A percentile compares a stretch with the other conserved stretches of the same genome.
phyloP scores from a whole-genome alignment of 148 eudicot genomes.

The Amaranthus palmeri region DNA sequence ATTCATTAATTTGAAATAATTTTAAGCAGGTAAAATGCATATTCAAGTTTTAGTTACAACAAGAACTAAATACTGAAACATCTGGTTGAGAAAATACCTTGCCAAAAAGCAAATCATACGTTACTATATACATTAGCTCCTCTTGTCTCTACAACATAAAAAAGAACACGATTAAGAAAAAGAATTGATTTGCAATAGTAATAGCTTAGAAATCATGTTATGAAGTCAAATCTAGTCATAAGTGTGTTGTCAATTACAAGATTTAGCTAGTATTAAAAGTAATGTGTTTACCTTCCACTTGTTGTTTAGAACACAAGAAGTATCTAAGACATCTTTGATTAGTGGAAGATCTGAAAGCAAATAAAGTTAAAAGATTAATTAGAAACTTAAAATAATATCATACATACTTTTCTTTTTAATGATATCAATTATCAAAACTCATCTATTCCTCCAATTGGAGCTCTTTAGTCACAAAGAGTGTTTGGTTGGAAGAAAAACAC shows the following conservation, averaged over 20 bases:
- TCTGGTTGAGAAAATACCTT: constrained; percentile 47
- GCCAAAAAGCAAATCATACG: constrained; percentile 88
- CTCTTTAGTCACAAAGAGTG: too few relatives aligned
- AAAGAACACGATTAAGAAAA: not conserved
- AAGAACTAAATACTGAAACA: constrained; percentile 4
- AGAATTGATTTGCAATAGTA: not conserved
- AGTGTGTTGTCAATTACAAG: not conserved
- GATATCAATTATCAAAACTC: not conserved
- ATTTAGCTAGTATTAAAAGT: not conserved
- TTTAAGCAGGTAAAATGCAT: too few relatives aligned
- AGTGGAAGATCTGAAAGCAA: constrained; percentile 67
- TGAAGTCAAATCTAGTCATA: not conserved
- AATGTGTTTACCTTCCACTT: constrained; percentile 76
- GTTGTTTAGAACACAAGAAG: constrained; percentile 54
- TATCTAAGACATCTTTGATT: constrained; percentile 68
- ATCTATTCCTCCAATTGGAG: not conserved
- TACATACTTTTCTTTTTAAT: not conserved
- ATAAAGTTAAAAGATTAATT: not conserved
- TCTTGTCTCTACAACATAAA: constrained; percentile 62
- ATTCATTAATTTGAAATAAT: too few relatives aligned
- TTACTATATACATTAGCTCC: constrained; percentile 64
- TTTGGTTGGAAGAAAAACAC: too few relatives aligned
- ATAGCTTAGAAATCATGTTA: not conserved
- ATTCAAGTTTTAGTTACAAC: too few relatives aligned
- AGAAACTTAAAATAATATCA: not conserved